These are phyloP conservation scores for Aureobasidium sp. DNA, from an alignment of 2,329 filamentous ascomycete genomes.

Conservation along the genomic window DNA sequence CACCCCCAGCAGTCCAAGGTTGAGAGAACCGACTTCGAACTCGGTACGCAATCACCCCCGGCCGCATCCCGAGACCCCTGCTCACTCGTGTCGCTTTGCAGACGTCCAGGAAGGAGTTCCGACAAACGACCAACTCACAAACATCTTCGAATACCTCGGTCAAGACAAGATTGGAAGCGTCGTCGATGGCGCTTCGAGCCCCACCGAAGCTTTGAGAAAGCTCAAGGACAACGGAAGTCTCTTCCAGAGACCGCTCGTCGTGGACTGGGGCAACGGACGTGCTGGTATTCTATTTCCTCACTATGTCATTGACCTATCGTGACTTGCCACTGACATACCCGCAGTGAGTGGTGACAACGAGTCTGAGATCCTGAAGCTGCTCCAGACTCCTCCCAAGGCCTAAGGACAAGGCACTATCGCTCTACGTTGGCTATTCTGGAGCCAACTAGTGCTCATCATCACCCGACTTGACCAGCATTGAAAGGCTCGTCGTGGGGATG, in stretches of 20 bases:
- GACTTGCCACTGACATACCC: slow-evolving; percentile 13
- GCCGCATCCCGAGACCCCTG: not conserved
- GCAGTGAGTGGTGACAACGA: slow-evolving; percentile 64
- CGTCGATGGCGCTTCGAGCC: slow-evolving; percentile 63
- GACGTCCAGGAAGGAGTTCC: slow-evolving; percentile 73
- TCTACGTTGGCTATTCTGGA: not conserved
- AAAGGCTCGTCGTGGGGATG: not conserved
- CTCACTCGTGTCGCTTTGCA: slow-evolving; percentile 13
- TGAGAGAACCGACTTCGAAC: slow-evolving; percentile 66
- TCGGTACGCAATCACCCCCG: slow-evolving; percentile 34
- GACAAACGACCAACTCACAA: slow-evolving; percentile 73
- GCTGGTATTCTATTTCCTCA: slow-evolving; percentile 43
- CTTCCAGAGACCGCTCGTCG: slow-evolving; percentile 71
- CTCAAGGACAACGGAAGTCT: slow-evolving; percentile 59
- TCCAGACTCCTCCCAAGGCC: not conserved
- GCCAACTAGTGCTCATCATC: not conserved
- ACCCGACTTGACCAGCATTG: not conserved
- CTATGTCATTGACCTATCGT: not conserved
- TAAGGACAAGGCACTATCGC: not conserved
- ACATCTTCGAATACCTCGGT: slow-evolving; percentile 75
- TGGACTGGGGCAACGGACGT: slow-evolving; percentile 90
- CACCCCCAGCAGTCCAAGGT: slow-evolving; percentile 51
- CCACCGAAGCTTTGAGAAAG: slow-evolving; percentile 69
- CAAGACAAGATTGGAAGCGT: slow-evolving; percentile 52
- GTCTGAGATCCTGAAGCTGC: slow-evolving; percentile 58